Conservation (phyloP, 495 filamentous ascomycete genomes). For the Aspergillus avenaceus region DNA sequence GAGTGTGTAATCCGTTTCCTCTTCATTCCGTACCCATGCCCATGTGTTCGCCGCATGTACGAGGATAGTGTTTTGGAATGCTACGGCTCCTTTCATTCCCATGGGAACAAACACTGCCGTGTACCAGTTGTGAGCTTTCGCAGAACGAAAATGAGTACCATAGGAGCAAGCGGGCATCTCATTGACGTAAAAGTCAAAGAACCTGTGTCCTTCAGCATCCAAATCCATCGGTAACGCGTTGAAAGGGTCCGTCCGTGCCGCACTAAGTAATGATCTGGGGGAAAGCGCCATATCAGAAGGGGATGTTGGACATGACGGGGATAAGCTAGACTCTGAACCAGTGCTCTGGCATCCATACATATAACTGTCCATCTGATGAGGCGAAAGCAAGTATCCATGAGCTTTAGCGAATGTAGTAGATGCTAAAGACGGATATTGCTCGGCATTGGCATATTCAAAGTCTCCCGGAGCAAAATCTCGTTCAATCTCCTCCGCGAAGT, state of each 20-base stretch:
- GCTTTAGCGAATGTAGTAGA: neutral
- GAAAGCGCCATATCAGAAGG: slow-evolving; percentile 19
- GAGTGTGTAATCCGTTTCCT: slow-evolving; percentile 23
- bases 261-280: slow-evolving; percentile 31
- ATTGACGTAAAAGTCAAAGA: slow-evolving; percentile 40
- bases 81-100: slow-evolving; percentile 34
- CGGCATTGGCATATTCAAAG: neutral
- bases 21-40: slow-evolving; percentile 33
- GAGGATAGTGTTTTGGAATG: slow-evolving; percentile 36
- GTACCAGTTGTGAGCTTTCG: slow-evolving; percentile 39
- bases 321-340: slow-evolving; percentile 9
- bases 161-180: slow-evolving; percentile 39
- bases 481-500: slow-evolving; percentile 7
- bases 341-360: slow-evolving; percentile 2
- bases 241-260: slow-evolving; percentile 37
- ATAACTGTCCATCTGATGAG: neutral
- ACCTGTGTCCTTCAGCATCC: slow-evolving; percentile 23
- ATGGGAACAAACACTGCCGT: slow-evolving; percentile 33
- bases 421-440: neutral
- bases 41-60: slow-evolving; percentile 37
- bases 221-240: slow-evolving; percentile 30
- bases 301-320: slow-evolving; percentile 17
- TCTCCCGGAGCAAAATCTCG: neutral
- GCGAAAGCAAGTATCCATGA: neutral
- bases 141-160: slow-evolving; percentile 27